Evolutionary conservation across 352 stramenopile genomes (phyloP).

Genomic region (Pythium insidiosum): DNA sequence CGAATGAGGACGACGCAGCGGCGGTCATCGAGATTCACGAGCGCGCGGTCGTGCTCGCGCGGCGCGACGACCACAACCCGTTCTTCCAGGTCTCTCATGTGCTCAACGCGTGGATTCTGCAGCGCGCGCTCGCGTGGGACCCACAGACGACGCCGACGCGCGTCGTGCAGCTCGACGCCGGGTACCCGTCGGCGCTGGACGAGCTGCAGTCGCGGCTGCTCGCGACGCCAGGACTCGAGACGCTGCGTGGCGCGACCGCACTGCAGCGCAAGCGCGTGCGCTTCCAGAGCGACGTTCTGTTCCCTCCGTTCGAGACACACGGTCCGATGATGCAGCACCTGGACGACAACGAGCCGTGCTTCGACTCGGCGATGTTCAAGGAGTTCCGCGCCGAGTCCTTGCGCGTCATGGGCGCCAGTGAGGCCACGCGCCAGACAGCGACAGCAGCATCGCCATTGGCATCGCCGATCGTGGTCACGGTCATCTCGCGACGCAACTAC

Average conservation of each 20-base stretch:
- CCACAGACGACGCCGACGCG: neutral
- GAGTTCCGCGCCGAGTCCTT: constrained; percentile 24
- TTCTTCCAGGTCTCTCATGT: constrained; percentile 16
- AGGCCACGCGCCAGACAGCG: neutral
- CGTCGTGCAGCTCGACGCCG: constrained; percentile 12
- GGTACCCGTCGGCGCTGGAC: constrained; percentile 6
- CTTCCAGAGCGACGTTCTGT: constrained; percentile 22
- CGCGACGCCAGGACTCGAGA: constrained; percentile 1
- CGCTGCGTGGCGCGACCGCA: constrained; percentile 11
- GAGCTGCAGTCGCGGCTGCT: constrained; percentile 7
- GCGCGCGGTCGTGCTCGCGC: constrained; percentile 11
- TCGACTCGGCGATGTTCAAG: constrained; percentile 30
- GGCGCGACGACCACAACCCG: constrained; percentile 19
- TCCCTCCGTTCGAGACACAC: constrained; percentile 34
- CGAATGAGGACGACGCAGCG: no score
- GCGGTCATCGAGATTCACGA: neutral
- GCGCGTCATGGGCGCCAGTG: neutral
- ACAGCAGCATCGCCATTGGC: no score
- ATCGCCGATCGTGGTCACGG: constrained; percentile 5
- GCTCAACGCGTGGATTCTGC: constrained; percentile 17
- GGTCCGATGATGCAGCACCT: constrained; percentile 58
- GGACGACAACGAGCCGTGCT: constrained; percentile 44
- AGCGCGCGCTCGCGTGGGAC: constrained; percentile 4
- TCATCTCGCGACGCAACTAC: constrained; percentile 9
- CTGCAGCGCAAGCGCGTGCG: constrained; percentile 17